Evolutionary conservation across 225 moss, liverwort and hornwort genomes (phyloP).

Genomic region (Straminergon stramineum): DNA sequence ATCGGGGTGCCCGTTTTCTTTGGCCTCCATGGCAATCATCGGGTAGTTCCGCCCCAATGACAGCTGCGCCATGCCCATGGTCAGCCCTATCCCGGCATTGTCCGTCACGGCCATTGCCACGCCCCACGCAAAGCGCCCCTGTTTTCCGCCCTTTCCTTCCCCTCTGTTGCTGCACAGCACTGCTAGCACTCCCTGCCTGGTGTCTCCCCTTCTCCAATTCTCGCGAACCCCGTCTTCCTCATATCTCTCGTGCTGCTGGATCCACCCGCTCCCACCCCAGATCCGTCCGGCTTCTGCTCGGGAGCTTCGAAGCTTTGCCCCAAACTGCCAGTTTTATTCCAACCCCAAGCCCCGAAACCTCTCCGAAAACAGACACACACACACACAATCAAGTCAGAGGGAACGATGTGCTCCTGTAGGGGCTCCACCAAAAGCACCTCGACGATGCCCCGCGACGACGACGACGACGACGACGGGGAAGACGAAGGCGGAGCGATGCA

Average conservation of each 20-base stretch:
- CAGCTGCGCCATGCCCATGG: conserved; percentile 56
- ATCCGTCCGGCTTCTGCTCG: neutral
- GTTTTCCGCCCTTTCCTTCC: neutral
- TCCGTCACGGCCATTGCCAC: conserved; percentile 71
- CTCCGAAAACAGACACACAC: neutral
- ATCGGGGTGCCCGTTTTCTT: conserved; percentile 46
- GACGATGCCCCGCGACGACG: neutral
- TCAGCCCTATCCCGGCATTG: conserved; percentile 82
- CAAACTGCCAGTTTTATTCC: conserved; percentile 6
- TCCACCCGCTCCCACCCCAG: neutral
- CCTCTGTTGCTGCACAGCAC: neutral
- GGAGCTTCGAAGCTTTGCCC: neutral
- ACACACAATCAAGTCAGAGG: neutral
- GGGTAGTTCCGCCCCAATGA: conserved; percentile 59
- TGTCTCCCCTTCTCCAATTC: neutral
- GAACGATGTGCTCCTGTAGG: neutral
- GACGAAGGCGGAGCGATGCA: neutral
- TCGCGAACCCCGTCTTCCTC: neutral
- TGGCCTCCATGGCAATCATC: conserved; percentile 47
- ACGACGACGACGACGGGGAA: neutral
- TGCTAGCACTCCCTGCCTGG: neutral
- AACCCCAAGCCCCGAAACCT: neutral
- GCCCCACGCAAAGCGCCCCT: neutral
- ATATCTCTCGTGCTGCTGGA: conserved; percentile 4
- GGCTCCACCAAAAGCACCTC: neutral